Conservation (phyloP, 2,329 filamentous ascomycete genomes). For the Alternaria metachromatica region DNA sequence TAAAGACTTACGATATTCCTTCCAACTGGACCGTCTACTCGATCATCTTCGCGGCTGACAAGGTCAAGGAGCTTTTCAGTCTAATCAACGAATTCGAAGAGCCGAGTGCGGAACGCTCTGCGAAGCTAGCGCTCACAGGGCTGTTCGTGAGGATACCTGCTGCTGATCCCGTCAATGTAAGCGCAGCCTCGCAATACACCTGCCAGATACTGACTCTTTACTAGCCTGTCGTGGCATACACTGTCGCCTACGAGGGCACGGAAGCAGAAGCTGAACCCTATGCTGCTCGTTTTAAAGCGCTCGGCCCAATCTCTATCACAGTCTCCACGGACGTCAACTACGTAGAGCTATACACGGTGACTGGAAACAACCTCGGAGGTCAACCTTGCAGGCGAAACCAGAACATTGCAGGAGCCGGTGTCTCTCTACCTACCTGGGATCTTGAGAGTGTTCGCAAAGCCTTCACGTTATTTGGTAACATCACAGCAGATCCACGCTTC, state of each 20-base stretch:
- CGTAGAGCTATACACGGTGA: slow-evolving; percentile 22
- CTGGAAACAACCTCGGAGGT: slow-evolving; percentile 19
- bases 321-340: slow-evolving; percentile 19
- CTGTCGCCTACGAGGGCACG: slow-evolving; percentile 24
- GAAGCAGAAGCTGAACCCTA: slow-evolving; percentile 20
- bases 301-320: slow-evolving; percentile 11
- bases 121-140: slow-evolving; percentile 19
- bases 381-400: slow-evolving; percentile 15
- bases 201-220: neutral
- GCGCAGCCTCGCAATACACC: neutral
- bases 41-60: slow-evolving; percentile 23
- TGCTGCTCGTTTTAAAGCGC: slow-evolving; percentile 22
- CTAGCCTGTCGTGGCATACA: slow-evolving; percentile 24
- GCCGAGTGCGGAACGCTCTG: neutral
- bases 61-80: slow-evolving; percentile 41
- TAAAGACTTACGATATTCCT: slow-evolving; percentile 30
- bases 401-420: slow-evolving; percentile 21
- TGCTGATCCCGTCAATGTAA: slow-evolving; percentile 24
- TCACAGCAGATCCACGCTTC: slow-evolving; percentile 28
- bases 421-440: slow-evolving; percentile 27
- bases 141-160: slow-evolving; percentile 14
- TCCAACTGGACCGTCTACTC: slow-evolving; percentile 20
- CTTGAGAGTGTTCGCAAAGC: slow-evolving; percentile 19
- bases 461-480: slow-evolving; percentile 23
- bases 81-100: slow-evolving; percentile 35